These are phyloP conservation scores for Hymenoscyphus fructigenus DNA, from an alignment of 2,329 filamentous ascomycete genomes.

Conservation along the genomic window DNA sequence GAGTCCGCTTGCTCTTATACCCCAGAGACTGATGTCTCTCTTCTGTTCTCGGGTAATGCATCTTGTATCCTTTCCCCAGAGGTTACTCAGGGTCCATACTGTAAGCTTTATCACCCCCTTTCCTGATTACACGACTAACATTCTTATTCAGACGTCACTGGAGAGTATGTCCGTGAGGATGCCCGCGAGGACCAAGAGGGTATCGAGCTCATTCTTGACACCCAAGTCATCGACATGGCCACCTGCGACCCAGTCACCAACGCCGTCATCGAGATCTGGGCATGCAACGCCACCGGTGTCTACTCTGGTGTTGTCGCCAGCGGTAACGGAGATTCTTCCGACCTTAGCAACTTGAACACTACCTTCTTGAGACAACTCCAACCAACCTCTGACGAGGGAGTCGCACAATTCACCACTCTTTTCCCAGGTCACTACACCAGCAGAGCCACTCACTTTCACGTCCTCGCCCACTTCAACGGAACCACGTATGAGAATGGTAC, in stretches of 20 bases:
- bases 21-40: slow-evolving; percentile 35
- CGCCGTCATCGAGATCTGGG: slow-evolving; percentile 53
- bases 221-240: slow-evolving; percentile 53
- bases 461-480: slow-evolving; percentile 46
- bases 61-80: slow-evolving; percentile 38
- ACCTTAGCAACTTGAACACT: slow-evolving; percentile 40
- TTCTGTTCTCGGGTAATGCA: slow-evolving; percentile 28
- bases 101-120: slow-evolving; percentile 9
- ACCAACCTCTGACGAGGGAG: slow-evolving; percentile 42
- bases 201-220: slow-evolving; percentile 45
- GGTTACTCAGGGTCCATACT: slow-evolving; percentile 41
- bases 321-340: slow-evolving; percentile 44
- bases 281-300: slow-evolving; percentile 47
- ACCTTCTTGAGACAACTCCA: slow-evolving; percentile 46
- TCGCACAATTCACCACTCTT: slow-evolving; percentile 43
- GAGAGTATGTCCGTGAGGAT: slow-evolving; percentile 50
- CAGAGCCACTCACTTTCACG: slow-evolving; percentile 49
- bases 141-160: slow-evolving; percentile 44
- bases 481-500: slow-evolving; percentile 44
- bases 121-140: not conserved
- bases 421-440: slow-evolving; percentile 47
- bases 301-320: slow-evolving; percentile 48
- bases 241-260: slow-evolving; percentile 52
- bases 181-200: slow-evolving; percentile 42
- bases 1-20: slow-evolving; percentile 34